Evolutionary conservation across 176 grass and related monocot genomes (phyloP).

Genomic region (Areca catechu): DNA sequence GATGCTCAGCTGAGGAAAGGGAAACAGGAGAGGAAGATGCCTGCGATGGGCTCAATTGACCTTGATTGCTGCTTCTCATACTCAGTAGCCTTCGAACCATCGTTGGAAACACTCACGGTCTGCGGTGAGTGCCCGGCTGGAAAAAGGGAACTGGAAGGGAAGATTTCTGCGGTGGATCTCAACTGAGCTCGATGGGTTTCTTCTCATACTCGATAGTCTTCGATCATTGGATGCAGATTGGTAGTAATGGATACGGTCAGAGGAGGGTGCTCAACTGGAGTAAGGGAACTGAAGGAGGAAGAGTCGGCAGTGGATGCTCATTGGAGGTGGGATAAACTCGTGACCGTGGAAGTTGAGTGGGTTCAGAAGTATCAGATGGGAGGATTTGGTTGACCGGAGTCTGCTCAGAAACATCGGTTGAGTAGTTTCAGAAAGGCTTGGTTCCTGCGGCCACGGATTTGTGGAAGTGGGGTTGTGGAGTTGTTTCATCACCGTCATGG

Average conservation of each 20-base stretch:
- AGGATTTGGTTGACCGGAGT: slow-evolving; percentile 12
- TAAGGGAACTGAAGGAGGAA: too few relatives aligned
- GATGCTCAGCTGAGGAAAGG: slow-evolving; percentile 11
- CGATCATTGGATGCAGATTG: too few relatives aligned
- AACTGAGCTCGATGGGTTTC: too few relatives aligned
- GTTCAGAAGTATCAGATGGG: slow-evolving; percentile 18
- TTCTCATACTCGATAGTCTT: too few relatives aligned
- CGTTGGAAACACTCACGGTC: too few relatives aligned
- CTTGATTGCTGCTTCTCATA: too few relatives aligned
- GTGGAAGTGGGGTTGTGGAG: slow-evolving; percentile 15
- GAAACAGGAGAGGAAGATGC: slow-evolving; percentile 7
- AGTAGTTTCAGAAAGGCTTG: background rate
- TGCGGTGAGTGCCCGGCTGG: too few relatives aligned
- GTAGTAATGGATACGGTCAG: too few relatives aligned
- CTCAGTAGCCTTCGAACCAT: too few relatives aligned
- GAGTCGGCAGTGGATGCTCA: slow-evolving; percentile 1
- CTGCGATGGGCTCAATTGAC: background rate
- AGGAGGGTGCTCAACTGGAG: too few relatives aligned
- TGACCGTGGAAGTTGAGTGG: slow-evolving; percentile 19
- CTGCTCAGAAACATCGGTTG: slow-evolving; percentile 10
- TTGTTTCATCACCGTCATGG: slow-evolving; percentile 20
- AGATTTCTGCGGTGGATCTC: too few relatives aligned
- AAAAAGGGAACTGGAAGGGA: too few relatives aligned
- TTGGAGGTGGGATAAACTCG: slow-evolving; percentile 6
- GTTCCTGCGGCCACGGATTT: slow-evolving; percentile 20